Base-by-base conservation (phyloP, 2,329 filamentous ascomycete species). In the Cyclaneusma minus region DNA sequence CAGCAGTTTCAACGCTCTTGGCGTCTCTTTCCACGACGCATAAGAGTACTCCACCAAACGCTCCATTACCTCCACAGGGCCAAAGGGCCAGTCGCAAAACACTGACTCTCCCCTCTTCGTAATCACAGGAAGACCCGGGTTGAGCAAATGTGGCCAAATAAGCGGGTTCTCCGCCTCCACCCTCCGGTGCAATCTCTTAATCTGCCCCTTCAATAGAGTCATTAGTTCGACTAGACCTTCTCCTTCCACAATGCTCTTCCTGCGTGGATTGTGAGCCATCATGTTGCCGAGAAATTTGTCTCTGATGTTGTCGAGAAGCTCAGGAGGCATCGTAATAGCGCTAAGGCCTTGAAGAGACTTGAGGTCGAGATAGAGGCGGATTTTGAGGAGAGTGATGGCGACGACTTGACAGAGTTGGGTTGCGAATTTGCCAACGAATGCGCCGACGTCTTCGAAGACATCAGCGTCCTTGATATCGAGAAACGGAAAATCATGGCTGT, bases 391-490 rank as follows among this genome's bases (percentile, higher is more conserved):
- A 4, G 38, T 42, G 11, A 51, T 9, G 2, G 43, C 35, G 8
- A 45, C 35, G 6, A 29, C 17, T 19, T 40, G 21, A 6, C 27
- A 37, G 5, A 49, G 17, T n/a, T n/a, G n/a, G 16, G 35, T 18
- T 7, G 9, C 7, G 7, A 14, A 39, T 11, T 33, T 16, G 7
- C 12, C 16, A 14, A 22, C 19, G 7, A 43, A 35, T 12, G 29
- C 23, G 7, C 39, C 33, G 7, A 43, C 24, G 3, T 36, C 22
- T 37, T 64, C 60, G 11, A 65, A 45, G 0, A 43, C 43, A 35
- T 64, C 48, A 7, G 50, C 55, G 7, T 42, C 37, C 15, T 45
- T 48, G 22, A 53, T 27, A 29, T 59, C 37, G 4, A 58, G 43
- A 30, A 41, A 54, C 7, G 51, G 49, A 9, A 43, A 26, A 2